These are phyloP conservation scores for Dendrobium catenatum DNA, from an alignment of 106 monocot genomes.

Conservation along the genomic window DNA sequence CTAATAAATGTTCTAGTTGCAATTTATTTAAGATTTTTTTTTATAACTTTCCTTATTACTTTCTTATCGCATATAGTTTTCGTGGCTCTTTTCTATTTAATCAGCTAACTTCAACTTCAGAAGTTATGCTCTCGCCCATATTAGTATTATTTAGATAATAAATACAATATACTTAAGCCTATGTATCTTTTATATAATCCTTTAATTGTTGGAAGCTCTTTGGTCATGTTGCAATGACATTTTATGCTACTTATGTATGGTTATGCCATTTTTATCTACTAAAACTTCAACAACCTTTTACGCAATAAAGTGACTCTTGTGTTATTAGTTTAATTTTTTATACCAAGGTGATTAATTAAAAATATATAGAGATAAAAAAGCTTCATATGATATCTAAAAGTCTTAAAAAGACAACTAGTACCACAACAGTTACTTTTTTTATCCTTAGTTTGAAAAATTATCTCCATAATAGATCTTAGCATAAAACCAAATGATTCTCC, in stretches of 20 bases:
- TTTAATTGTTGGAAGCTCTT: not conserved
- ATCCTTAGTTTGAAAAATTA: no score
- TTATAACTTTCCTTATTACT: not conserved
- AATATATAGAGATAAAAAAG: no score
- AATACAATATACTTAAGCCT: not conserved
- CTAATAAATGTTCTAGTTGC: not conserved
- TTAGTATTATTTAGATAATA: not conserved
- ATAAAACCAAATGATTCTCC: no score
- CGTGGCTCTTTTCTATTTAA: not conserved
- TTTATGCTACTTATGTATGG: not conserved
- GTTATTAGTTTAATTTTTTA: no score
- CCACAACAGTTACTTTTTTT: no score
- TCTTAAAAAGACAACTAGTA: no score
- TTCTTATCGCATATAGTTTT: not conserved
- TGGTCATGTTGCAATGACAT: not conserved
- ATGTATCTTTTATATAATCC: not conserved
- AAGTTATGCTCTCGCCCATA: not conserved
- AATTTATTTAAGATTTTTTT: not conserved
- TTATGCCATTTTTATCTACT: not conserved
- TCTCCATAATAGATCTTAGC: no score
- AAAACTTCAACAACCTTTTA: not conserved
- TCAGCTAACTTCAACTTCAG: not conserved
- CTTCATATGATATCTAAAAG: no score
- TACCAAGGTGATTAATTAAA: no score
- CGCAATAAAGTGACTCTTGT: no score